Evolutionary conservation across 1,284 basidiomycete species (phyloP).

Genomic region (Neotropicomus parvogracilis): DNA sequence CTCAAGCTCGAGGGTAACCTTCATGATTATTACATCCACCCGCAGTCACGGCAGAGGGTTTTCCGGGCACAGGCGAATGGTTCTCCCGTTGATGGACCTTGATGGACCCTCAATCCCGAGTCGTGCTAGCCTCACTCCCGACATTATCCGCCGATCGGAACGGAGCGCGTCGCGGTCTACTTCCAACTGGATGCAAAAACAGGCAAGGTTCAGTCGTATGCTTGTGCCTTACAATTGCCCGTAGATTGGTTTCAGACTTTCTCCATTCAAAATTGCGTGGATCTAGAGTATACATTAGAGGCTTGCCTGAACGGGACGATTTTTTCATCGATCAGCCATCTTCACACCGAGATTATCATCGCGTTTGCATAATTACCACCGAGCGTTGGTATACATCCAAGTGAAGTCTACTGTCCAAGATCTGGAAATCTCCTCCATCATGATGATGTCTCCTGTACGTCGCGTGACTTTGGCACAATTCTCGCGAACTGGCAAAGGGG

Average conservation of each 20-base stretch:
- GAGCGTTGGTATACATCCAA: conserved; percentile 2
- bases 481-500: too few relatives aligned
- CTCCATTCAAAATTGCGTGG: conserved; percentile 1
- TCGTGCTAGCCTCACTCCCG: conserved; percentile 1
- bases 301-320: conserved; percentile 1
- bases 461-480: conserved; percentile 5
- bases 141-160: conserved; percentile 2
- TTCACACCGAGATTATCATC: conserved; percentile 5
- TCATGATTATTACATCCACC: neutral
- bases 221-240: neutral
- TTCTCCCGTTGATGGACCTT: conserved; percentile 3
- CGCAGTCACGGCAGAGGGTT: conserved; percentile 1
- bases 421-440: too few relatives aligned
- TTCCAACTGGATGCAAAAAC: neutral
- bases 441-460: too few relatives aligned
- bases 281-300: neutral
- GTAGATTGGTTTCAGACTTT: conserved; percentile 1
- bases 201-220: neutral
- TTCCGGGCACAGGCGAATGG: neutral
- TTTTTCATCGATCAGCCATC: conserved; percentile 2
- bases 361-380: neutral
- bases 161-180: neutral
- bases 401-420: too few relatives aligned
- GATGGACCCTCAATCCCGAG: neutral
- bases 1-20: too few relatives aligned